These are phyloP conservation scores for Saccharomyces jurei DNA, from an alignment of 805 yeast species.

Conservation along the genomic window DNA sequence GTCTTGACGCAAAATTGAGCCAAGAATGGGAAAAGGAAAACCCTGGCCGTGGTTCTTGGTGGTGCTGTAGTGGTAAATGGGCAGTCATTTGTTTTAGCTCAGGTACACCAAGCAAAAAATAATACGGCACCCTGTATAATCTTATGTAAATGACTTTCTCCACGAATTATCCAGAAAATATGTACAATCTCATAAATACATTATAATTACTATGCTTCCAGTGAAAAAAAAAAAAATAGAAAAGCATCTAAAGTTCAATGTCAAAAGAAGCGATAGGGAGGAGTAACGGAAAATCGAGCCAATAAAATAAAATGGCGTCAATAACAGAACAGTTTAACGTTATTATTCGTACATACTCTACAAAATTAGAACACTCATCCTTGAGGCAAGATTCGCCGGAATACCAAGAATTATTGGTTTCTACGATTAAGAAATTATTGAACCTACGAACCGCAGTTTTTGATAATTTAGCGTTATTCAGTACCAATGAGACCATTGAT, in stretches of 20 bases:
- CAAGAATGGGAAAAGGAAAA: conserved; percentile 51
- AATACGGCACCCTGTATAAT: background rate
- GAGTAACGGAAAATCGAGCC: background rate
- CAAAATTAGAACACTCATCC: conserved; percentile 16
- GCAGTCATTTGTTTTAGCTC: conserved; percentile 67
- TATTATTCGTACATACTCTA: conserved; percentile 12
- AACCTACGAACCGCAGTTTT: conserved; percentile 37
- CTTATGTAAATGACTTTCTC: background rate
- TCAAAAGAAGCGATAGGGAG: background rate
- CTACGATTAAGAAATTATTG: conserved; percentile 36
- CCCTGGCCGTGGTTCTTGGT: conserved; percentile 59
- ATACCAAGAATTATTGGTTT: conserved; percentile 34
- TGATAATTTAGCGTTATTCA: conserved; percentile 50
- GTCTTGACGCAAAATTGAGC: conserved; percentile 61
- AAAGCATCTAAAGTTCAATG: background rate
- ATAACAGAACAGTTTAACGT: conserved; percentile 15
- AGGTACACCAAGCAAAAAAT: background rate
- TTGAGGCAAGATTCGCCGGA: conserved; percentile 36
- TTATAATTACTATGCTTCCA: background rate
- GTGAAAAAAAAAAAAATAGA: background rate
- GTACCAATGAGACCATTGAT: conserved; percentile 60
- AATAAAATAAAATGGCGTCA: conserved; percentile 9
- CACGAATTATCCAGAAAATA: background rate
- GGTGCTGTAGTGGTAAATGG: conserved; percentile 89
- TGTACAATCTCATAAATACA: background rate